These are phyloP conservation scores for Thymus mandschuricus DNA, from an alignment of 257 asterid genomes.

Conservation along the genomic window DNA sequence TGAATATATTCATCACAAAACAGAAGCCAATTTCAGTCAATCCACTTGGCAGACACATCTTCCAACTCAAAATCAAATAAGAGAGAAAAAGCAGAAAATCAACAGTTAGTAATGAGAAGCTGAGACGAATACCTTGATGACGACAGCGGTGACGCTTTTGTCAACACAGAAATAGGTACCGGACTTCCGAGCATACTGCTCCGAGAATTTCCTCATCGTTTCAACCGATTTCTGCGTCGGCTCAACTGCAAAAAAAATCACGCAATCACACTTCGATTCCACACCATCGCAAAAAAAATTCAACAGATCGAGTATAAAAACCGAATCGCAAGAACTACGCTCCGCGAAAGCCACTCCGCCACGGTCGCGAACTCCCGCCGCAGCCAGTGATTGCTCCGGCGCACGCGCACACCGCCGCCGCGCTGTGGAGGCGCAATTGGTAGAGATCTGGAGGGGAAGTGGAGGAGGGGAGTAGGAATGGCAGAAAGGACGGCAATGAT, in stretches of 20 bases:
- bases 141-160: conserved; percentile 90
- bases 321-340: too few species aligned
- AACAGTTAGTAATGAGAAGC: not conserved
- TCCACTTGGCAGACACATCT: not conserved
- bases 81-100: not conserved
- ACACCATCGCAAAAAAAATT: not conserved
- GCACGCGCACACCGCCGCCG: not conserved
- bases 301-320: too few species aligned
- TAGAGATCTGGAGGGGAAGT: conserved; percentile 29
- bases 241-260: conserved; percentile 68
- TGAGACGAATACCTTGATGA: conserved; percentile 62
- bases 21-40: conserved; percentile 27
- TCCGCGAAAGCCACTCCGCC: conserved; percentile 12
- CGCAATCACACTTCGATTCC: too few species aligned
- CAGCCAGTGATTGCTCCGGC: not conserved
- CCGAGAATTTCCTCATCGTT: conserved; percentile 95
- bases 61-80: not conserved
- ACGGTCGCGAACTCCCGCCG: conserved; percentile 2
- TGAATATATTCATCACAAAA: conserved; percentile 73
- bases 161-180: conserved; percentile 88
- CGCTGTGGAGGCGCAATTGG: not conserved
- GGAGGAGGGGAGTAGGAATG: conserved; percentile 14
- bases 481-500: conserved; percentile 37
- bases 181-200: conserved; percentile 93
- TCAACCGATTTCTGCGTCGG: conserved; percentile 97